Evolutionary conservation across 208 protist genomes (phyloP).

Genomic region (Angomonas ambiguus): DNA sequence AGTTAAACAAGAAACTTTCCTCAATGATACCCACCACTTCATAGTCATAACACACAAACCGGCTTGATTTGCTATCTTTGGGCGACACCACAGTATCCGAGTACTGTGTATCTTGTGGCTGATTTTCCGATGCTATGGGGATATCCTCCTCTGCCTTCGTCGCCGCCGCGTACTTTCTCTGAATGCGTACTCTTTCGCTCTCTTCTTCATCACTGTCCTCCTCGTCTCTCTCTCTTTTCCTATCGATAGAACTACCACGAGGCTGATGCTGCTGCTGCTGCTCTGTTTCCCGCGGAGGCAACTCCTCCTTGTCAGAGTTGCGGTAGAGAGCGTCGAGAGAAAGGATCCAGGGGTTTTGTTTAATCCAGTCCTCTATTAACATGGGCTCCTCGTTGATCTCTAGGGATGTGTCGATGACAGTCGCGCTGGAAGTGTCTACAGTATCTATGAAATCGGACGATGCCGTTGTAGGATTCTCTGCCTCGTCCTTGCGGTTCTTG

Average conservation of each 20-base stretch:
- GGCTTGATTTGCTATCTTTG: no score
- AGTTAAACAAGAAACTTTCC: conserved; percentile 56
- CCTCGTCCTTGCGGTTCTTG: no score
- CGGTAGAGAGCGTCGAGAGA: background rate
- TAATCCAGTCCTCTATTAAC: background rate
- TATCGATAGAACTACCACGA: background rate
- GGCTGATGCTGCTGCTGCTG: background rate
- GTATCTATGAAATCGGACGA: no score
- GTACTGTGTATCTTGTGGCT: no score
- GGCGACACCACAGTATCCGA: no score
- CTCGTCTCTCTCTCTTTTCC: background rate
- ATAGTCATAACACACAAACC: conserved; percentile 53
- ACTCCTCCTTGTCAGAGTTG: background rate
- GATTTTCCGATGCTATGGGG: background rate
- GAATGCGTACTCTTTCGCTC: background rate
- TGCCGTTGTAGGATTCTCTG: no score
- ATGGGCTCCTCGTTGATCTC: background rate
- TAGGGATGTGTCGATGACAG: no score
- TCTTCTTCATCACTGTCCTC: background rate
- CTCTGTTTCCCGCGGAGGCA: background rate
- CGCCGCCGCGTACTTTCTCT: background rate
- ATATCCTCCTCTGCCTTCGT: background rate
- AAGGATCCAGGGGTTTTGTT: background rate
- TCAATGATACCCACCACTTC: conserved; percentile 65
- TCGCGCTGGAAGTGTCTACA: no score